Conservation (phyloP, 139 green algal species). For the Asterochloris sp. region DNA sequence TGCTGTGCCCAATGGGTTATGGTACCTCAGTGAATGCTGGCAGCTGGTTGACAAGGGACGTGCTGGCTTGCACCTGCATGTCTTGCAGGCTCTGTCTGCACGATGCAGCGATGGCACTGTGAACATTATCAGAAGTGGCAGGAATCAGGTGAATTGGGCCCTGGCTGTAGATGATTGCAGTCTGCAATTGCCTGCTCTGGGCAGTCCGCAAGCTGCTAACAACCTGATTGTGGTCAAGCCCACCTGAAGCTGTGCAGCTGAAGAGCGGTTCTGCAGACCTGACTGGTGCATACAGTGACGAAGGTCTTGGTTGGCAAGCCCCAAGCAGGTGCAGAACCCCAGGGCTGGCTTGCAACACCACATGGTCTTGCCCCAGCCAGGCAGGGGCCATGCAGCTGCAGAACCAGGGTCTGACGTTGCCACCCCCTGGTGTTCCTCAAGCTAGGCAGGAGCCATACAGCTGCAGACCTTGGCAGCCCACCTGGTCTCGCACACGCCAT, state of each 20-base stretch:
- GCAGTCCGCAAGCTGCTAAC: too few relatives aligned
- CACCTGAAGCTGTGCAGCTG: not conserved
- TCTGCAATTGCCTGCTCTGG: too few relatives aligned
- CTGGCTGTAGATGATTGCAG: too few relatives aligned
- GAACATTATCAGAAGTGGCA: not conserved
- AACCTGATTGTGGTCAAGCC: too few relatives aligned
- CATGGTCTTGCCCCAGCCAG: not conserved
- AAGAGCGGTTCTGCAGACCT: too few relatives aligned
- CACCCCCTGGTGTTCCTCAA: not conserved
- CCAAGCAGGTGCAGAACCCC: too few relatives aligned
- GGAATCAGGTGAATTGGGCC: not conserved
- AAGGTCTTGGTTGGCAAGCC: too few relatives aligned
- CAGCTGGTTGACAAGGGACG: not conserved
- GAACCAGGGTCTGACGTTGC: not conserved
- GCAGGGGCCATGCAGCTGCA: not conserved
- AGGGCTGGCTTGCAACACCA: not conserved
- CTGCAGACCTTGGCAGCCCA: not conserved
- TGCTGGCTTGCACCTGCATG: not conserved
- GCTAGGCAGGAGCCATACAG: not conserved
- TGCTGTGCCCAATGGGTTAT: not conserved
- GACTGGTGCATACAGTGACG: too few relatives aligned
- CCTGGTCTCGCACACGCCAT: not conserved
- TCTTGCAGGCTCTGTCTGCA: not conserved
- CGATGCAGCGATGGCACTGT: not conserved
- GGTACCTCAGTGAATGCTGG: not conserved